phyloP scores from a whole-genome alignment of 805 yeast genomes.

The Yamadazyma laniorum region DNA sequence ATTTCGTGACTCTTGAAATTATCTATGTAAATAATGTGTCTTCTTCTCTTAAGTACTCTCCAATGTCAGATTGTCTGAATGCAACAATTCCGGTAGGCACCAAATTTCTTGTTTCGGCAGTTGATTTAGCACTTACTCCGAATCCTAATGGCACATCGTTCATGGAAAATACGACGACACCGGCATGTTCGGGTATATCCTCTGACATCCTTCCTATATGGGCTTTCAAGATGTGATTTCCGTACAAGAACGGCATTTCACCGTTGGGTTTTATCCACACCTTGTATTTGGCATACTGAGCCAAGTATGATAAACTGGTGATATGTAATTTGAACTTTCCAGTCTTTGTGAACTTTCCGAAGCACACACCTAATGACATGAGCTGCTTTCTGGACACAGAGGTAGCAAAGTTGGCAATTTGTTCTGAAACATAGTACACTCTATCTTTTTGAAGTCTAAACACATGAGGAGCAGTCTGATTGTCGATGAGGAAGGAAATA shows the following conservation, averaged over 20 bases:
- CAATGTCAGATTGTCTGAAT: conserved; percentile 95
- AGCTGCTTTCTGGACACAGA: conserved; percentile 84
- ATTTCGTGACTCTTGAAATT: conserved; percentile 1
- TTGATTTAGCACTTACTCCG: conserved; percentile 91
- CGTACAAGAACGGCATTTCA: conserved; percentile 97
- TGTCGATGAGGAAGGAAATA: conserved; percentile 81
- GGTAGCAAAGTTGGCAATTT: conserved; percentile 82
- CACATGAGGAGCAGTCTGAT: conserved; percentile 85
- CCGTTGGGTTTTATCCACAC: conserved; percentile 97
- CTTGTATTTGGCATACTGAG: conserved; percentile 88
- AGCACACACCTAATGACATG: conserved; percentile 90
- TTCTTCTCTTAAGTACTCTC: conserved; percentile 97
- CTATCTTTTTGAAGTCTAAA: conserved; percentile 95
- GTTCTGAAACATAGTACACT: conserved; percentile 87
- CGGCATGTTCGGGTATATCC: conserved; percentile 97
- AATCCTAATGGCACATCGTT: conserved; percentile 90
- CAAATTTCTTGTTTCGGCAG: conserved; percentile 79
- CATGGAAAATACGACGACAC: conserved; percentile 90
- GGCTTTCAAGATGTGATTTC: conserved; percentile 94
- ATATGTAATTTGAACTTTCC: conserved; percentile 95
- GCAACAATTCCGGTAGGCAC: conserved; percentile 96
- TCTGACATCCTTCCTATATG: conserved; percentile 96
- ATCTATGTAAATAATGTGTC: conserved; percentile 83
- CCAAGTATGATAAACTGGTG: conserved; percentile 80
- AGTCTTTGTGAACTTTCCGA: conserved; percentile 96